Evolutionary conservation across 2,329 filamentous ascomycete species (phyloP), one percentile per base, ranked within the genome.

Genomic region (Coleophoma crateriformis): DNA sequence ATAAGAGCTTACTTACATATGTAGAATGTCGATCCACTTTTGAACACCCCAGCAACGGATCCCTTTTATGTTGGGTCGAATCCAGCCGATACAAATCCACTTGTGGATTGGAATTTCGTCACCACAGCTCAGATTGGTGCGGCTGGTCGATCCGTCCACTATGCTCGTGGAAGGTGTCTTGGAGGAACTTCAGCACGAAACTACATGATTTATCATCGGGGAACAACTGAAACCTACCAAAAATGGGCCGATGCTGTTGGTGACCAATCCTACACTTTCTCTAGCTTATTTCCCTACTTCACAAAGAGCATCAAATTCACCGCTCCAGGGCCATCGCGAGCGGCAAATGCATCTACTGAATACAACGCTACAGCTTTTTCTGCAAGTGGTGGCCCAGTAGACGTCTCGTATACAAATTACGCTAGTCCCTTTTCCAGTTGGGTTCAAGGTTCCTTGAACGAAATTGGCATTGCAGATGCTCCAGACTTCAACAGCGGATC

Each of bases 401-500:
- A 37, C 12, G 12, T 37, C 12, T 37, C 34, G 4, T 37, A 12
- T 4, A 3, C 34, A 37, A 37, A 37, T 4, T 37, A 37, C n/a
- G 34, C n/a, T 12, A 12, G n/a, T 12, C 34, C 34, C 3, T n/a
- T 37, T 12, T 12, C 34, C 12, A 12, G 41, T 10, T 59, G 39
- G 45, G 27, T 52, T 49, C 50, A 44, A 7, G 43, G 49, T 6
- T 50, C 38, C 32, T 37, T 59, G 7, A 40, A 54, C 27, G 44
- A 51, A 33, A 47, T 57, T 22, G 53, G 54, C 8, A 41, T 61
- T 22, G 22, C 39, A 5, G 50, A 45, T 10, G 37, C 50, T 2
- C n/a, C 19, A 3, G 56, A 53, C 1, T 59, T 60, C 10, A 57
- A 37, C 11, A 60, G 59, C 41, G 60, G 59, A 6, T 45, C 40